phyloP scores from a whole-genome alignment of 2,329 filamentous ascomycete genomes.

The Iodosphaeria phyllophila region DNA sequence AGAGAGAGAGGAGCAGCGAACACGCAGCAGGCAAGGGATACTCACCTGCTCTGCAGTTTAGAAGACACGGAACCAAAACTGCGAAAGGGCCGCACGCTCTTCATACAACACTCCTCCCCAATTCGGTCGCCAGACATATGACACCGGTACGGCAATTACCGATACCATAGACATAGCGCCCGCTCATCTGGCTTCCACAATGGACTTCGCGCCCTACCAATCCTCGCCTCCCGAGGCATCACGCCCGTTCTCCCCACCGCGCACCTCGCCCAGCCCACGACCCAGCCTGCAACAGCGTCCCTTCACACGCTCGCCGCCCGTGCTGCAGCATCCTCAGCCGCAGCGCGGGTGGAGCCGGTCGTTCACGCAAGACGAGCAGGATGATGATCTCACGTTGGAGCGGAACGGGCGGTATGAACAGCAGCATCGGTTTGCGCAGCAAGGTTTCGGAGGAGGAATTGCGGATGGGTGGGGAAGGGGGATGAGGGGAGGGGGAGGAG shows the following conservation, averaged over 20 bases:
- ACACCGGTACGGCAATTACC: too few relatives aligned
- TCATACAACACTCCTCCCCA: too few relatives aligned
- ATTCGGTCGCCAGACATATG: too few relatives aligned
- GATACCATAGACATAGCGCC: too few relatives aligned
- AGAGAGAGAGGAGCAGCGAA: too few relatives aligned
- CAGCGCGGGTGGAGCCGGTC: conserved; percentile 29
- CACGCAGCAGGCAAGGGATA: too few relatives aligned
- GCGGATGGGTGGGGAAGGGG: conserved; percentile 5
- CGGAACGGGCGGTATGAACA: too few relatives aligned
- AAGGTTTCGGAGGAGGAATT: conserved; percentile 18
- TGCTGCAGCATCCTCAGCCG: conserved; percentile 33
- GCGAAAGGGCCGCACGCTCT: too few relatives aligned
- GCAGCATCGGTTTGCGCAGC: conserved; percentile 9
- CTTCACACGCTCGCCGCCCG: conserved; percentile 24
- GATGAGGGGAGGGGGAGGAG: conserved; percentile 6
- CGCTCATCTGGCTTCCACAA: too few relatives aligned
- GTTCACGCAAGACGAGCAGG: not conserved
- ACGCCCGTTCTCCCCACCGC: conserved; percentile 57
- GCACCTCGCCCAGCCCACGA: conserved; percentile 26
- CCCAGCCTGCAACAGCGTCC: conserved; percentile 38
- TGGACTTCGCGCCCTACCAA: conserved; percentile 97
- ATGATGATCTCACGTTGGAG: conserved; percentile 2
- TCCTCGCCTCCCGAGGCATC: conserved; percentile 73
- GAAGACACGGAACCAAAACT: too few relatives aligned
- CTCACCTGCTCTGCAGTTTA: too few relatives aligned